phyloP scores from a whole-genome alignment of 768 basidiomycete species.

The Mycena sanguinolenta region DNA sequence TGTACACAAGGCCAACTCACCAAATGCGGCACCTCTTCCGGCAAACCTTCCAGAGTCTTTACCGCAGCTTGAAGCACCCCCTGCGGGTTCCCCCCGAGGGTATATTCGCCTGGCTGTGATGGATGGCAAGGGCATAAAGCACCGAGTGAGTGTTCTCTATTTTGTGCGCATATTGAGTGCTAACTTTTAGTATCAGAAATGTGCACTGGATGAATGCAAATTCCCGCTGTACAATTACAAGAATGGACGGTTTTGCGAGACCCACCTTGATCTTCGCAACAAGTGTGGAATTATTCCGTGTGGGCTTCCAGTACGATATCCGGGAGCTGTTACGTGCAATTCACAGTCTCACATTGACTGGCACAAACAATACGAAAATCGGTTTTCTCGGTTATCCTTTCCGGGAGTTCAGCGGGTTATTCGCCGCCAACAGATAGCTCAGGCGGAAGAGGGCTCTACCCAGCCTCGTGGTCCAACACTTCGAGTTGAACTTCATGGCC shows the following conservation, averaged over 20 bases:
- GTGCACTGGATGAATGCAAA: constrained; percentile 39
- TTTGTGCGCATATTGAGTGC: too few relatives aligned
- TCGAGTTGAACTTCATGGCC: neutral
- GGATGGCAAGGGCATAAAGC: neutral
- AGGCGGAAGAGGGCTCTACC: neutral
- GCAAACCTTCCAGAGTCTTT: neutral
- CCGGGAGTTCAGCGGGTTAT: constrained; percentile 1
- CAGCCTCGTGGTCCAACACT: neutral
- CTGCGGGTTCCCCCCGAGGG: neutral
- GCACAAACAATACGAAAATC: neutral
- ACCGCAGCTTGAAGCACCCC: neutral
- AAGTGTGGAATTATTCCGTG: constrained; percentile 17
- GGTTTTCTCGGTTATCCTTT: neutral
- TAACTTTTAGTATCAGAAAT: constrained; percentile 40
- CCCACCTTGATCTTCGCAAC: constrained; percentile 25
- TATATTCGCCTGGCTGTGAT: neutral
- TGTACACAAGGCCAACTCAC: too few relatives aligned
- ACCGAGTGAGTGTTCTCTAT: neutral
- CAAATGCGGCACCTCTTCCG: too few relatives aligned
- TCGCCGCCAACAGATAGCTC: neutral
- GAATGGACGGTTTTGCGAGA: constrained; percentile 47
- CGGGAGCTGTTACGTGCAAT: neutral
- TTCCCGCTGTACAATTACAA: too few relatives aligned
- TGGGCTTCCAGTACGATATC: neutral
- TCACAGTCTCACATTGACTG: constrained; percentile 1